These are phyloP conservation scores for Oryza punctata DNA, from an alignment of 176 grass and related monocot genomes.

Conservation along the genomic window DNA sequence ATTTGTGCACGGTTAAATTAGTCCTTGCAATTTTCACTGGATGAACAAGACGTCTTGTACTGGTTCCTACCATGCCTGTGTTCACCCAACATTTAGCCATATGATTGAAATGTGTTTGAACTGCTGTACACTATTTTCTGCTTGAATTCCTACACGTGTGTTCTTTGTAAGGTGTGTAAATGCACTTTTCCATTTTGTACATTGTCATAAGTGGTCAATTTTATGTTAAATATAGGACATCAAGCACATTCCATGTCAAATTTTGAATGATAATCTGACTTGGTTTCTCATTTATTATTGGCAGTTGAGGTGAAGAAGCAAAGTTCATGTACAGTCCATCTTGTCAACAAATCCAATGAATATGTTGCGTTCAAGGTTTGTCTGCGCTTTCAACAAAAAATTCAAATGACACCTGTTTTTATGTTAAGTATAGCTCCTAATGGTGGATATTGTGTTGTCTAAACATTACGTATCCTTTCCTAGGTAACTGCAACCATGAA, in stretches of 20 bases:
- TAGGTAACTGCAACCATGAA: neutral
- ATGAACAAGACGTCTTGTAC: neutral
- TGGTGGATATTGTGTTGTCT: neutral
- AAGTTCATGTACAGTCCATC: slow-evolving; percentile 77
- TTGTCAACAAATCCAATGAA: slow-evolving; percentile 81
- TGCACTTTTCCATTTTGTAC: too few species aligned
- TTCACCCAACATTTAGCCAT: neutral
- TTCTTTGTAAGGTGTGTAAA: too few species aligned
- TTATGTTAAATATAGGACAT: neutral
- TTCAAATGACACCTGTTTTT: neutral
- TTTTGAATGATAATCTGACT: slow-evolving; percentile 27
- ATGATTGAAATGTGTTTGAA: neutral
- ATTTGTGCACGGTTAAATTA: neutral
- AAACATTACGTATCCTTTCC: slow-evolving; percentile 1
- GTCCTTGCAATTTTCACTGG: neutral
- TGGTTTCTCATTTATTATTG: neutral
- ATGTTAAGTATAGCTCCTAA: slow-evolving; percentile 7
- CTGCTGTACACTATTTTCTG: neutral
- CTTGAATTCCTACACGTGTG: too few species aligned
- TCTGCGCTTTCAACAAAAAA: slow-evolving; percentile 11
- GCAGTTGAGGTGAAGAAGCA: slow-evolving; percentile 99
- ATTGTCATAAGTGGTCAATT: too few species aligned
- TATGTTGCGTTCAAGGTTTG: slow-evolving; percentile 94
- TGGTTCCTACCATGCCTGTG: neutral
- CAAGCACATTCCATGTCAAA: neutral